Conservation (phyloP, 768 basidiomycete genomes). For the Cubamyces lactineus region DNA sequence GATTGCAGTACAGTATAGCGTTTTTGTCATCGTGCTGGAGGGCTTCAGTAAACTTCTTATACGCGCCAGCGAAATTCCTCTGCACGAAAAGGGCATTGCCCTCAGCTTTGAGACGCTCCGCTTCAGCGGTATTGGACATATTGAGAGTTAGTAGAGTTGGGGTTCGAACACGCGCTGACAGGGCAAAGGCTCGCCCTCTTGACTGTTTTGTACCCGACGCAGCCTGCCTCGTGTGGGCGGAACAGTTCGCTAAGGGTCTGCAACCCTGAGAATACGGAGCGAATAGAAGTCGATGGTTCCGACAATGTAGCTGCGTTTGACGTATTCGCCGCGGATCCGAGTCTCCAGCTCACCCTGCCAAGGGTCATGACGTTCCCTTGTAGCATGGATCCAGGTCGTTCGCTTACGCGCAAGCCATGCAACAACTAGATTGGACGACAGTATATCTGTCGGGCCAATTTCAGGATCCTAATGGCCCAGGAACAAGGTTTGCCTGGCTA, state of each 20-base stretch:
- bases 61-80: slow-evolving; percentile 40
- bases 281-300: background rate
- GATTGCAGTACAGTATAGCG: slow-evolving; percentile 48
- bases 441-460: no score
- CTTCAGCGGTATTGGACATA: slow-evolving; percentile 6
- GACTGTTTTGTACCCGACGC: background rate
- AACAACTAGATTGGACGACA: no score
- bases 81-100: slow-evolving; percentile 45
- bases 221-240: background rate
- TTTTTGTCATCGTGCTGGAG: slow-evolving; percentile 43
- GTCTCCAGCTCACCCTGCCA: no score
- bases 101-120: slow-evolving; percentile 40
- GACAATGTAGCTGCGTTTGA: no score
- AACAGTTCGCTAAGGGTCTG: background rate
- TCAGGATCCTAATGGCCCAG: no score
- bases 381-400: no score
- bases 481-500: no score
- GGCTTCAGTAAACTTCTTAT: slow-evolving; percentile 46
- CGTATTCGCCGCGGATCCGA: no score
- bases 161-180: background rate
- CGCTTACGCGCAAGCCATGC: no score
- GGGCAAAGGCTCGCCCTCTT: background rate
- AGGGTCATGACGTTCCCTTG: no score
- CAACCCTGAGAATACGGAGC: slow-evolving; percentile 3
- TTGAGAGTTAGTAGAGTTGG: background rate